Evolutionary conservation across 169 alveolate species (phyloP).

Genomic region (Theileria parva): DNA sequence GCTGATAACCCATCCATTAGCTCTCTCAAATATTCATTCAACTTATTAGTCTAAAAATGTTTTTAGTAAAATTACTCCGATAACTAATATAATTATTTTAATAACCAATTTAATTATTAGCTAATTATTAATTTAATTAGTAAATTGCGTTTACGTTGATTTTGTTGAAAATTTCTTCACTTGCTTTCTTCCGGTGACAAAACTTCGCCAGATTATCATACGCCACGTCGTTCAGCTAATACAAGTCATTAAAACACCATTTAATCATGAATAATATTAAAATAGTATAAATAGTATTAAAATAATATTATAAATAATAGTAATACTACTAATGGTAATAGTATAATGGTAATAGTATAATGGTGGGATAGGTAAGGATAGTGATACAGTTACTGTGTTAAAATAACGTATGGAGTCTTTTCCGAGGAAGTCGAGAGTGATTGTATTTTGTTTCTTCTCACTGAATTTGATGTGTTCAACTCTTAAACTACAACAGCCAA

Average conservation of each 20-base stretch:
- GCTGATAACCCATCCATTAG: constrained; percentile 98
- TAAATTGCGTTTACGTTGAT: constrained; percentile 58
- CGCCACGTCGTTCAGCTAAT: constrained; percentile 79
- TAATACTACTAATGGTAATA: neutral
- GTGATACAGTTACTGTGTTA: constrained; percentile 84
- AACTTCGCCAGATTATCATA: constrained; percentile 79
- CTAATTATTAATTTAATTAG: neutral
- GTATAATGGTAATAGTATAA: neutral
- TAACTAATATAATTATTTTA: constrained; percentile 40
- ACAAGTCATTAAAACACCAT: neutral
- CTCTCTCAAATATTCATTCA: constrained; percentile 94
- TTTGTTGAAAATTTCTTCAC: constrained; percentile 90
- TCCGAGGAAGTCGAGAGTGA: constrained; percentile 92
- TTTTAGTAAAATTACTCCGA: no score
- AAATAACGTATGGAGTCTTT: constrained; percentile 96
- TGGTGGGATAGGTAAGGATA: neutral
- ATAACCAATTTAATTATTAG: constrained; percentile 5
- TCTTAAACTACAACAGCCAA: constrained; percentile 98
- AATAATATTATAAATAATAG: neutral
- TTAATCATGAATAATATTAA: neutral
- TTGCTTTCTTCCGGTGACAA: constrained; percentile 85
- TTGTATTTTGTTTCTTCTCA: constrained; percentile 60
- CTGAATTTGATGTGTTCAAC: constrained; percentile 92
- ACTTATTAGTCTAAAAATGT: constrained; percentile 71
- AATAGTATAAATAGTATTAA: neutral